Base-by-base conservation (phyloP, 1,284 basidiomycete species). In the Fistulinella staudtii region DNA sequence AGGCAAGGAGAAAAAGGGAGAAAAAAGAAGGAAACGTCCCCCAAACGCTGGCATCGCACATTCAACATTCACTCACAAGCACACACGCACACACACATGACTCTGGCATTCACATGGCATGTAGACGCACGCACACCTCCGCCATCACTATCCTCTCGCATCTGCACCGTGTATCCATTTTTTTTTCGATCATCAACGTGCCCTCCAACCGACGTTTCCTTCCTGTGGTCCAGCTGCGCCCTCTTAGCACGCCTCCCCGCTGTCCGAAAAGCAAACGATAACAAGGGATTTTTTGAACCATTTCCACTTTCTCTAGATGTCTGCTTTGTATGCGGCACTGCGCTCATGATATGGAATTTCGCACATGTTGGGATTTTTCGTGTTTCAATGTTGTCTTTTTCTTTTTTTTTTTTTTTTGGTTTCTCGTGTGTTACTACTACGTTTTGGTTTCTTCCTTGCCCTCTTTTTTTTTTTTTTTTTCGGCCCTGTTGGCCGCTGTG, bases 21-120 rank as follows among this genome's bases (percentile, higher is more conserved):
- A 8, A 31, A 31, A 18, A 18, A 15, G 15, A 31, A 15, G 30
- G 15, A 31, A 18, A 29, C 28, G 28, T 9, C 28, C 28, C 10
- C 8, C 13, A 13, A 9, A 29, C 28, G 13, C 6, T 31, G 8
- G 15, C 15, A 31, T 31, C 30, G 6, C 28, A 29, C 6, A 6
- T 14, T 14, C 6, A 10, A 6, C 28, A 14, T 14, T 29, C 28
- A 14, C 28, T 29, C 28, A 13, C 9, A 14, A n/a, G n/a, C n/a
- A n/a, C 28, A 24, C 23, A 29, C 28, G 9, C 11, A 40, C 13
- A 23, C 23, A 37, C 28, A n/a, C 25, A 14, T 18, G 24, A 37
- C 17, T 47, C 20, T 22, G 36, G n/a, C 53, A 52, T 41, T 41
- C 36, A 17, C 41, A 54, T 47, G 28, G 36, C 46, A 53, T 31